These are phyloP conservation scores for Tulasnella sp. DNA, from an alignment of 768 basidiomycete species.

Conservation along the genomic window DNA sequence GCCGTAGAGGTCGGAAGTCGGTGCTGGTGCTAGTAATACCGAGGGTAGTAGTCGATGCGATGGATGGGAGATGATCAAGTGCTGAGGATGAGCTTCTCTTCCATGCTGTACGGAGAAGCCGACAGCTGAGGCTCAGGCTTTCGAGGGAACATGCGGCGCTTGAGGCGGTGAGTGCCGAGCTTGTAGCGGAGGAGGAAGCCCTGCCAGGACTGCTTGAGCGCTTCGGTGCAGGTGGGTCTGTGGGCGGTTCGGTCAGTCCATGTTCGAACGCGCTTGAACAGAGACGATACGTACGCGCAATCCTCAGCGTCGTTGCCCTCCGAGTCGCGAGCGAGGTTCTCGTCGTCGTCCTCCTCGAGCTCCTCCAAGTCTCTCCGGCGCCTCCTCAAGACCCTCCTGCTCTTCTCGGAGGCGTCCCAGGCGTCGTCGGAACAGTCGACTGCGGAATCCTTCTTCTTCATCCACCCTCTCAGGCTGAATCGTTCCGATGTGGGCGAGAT, in stretches of 20 bases:
- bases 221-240: constrained; percentile 9
- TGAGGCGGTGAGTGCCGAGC: constrained; percentile 16
- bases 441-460: neutral
- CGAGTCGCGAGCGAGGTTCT: neutral
- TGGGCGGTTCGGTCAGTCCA: neutral
- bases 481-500: neutral
- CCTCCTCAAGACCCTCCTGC: neutral
- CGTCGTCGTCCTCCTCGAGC: neutral
- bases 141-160: neutral
- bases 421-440: neutral
- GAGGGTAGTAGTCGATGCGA: neutral
- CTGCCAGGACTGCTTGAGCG: constrained; percentile 10
- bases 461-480: neutral
- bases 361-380: constrained; percentile 2
- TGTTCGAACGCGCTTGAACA: neutral
- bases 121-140: neutral
- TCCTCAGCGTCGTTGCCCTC: neutral
- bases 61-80: neutral
- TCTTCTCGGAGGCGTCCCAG: neutral
- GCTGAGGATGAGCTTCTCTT: neutral
- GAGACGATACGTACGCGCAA: neutral
- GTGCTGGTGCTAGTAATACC: neutral
- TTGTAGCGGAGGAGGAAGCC: constrained; percentile 4
- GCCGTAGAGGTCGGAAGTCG: neutral
- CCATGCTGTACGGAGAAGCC: neutral